phyloP scores from a whole-genome alignment of 345 rosid genomes.

The Heritiera littoralis region DNA sequence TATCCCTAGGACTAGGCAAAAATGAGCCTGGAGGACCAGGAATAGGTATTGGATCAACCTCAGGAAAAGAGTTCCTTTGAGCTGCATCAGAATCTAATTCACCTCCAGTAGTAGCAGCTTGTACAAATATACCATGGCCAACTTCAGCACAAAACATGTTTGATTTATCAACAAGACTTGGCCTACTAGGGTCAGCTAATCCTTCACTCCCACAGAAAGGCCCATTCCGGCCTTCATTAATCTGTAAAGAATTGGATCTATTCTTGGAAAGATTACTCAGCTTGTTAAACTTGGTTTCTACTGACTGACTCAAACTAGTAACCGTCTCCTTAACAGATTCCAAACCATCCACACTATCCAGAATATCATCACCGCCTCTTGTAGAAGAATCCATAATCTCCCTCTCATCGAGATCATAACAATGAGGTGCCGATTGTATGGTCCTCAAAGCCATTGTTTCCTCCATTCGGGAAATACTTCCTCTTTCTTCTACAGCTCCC shows the following conservation, averaged over 20 bases:
- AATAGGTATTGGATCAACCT: constrained; percentile 90
- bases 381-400: constrained; percentile 34
- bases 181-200: constrained; percentile 26
- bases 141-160: constrained; percentile 53
- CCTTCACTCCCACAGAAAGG: constrained; percentile 41
- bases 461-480: constrained; percentile 35
- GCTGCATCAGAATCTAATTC: constrained; percentile 49
- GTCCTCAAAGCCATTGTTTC: constrained; percentile 36
- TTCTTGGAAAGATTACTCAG: constrained; percentile 31
- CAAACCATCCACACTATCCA: constrained; percentile 26
- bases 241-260: constrained; percentile 43
- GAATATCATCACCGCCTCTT: constrained; percentile 24
- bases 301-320: constrained; percentile 32
- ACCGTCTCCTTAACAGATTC: constrained; percentile 36
- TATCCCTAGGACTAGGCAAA: constrained; percentile 91
- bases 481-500: constrained; percentile 26
- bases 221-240: constrained; percentile 38
- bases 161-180: constrained; percentile 43
- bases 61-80: constrained; percentile 58
- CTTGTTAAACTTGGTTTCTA: constrained; percentile 33
- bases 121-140: constrained; percentile 38
- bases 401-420: constrained; percentile 24
- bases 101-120: constrained; percentile 34
- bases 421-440: constrained; percentile 24
- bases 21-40: constrained; percentile 99